Evolutionary conservation across 805 yeast genomes (phyloP).

Genomic region (Metschnikowia proteae): DNA sequence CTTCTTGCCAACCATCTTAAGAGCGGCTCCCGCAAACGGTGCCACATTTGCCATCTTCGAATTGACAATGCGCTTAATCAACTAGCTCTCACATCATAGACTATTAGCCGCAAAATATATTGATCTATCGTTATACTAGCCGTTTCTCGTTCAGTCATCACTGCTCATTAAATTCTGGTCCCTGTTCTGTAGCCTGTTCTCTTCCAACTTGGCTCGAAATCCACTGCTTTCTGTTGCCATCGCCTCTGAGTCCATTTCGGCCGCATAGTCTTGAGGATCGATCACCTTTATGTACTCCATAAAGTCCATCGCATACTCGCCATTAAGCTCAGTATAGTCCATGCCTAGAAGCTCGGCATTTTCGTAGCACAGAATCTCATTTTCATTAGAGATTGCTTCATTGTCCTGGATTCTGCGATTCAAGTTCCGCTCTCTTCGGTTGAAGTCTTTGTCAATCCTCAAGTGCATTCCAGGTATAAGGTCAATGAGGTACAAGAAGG

Average conservation of each 20-base stretch:
- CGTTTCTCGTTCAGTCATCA: background rate
- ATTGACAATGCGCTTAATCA: slow-evolving; percentile 68
- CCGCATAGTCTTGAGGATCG: slow-evolving; percentile 33
- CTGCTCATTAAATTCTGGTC: background rate
- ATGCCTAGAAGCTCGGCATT: slow-evolving; percentile 33
- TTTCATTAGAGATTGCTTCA: background rate
- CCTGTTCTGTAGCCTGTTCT: slow-evolving; percentile 1
- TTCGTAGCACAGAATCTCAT: slow-evolving; percentile 12
- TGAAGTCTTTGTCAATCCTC: slow-evolving; percentile 38
- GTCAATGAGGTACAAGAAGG: slow-evolving; percentile 35
- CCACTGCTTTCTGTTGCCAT: slow-evolving; percentile 4
- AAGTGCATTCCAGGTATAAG: slow-evolving; percentile 39
- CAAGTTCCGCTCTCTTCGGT: slow-evolving; percentile 25
- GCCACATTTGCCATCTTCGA: slow-evolving; percentile 95
- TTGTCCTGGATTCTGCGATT: slow-evolving; percentile 4
- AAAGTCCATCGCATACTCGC: slow-evolving; percentile 39
- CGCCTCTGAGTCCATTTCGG: slow-evolving; percentile 12
- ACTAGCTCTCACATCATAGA: slow-evolving; percentile 16
- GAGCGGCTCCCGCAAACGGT: slow-evolving; percentile 98
- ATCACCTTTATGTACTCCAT: slow-evolving; percentile 37
- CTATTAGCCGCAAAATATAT: background rate
- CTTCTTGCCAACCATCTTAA: slow-evolving; percentile 82
- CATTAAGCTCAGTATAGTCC: slow-evolving; percentile 38
- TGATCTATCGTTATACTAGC: background rate
- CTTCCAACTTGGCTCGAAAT: background rate